Evolutionary conservation across 2,329 filamentous ascomycete species (phyloP).

Genomic region (Elsinoe fawcettii): DNA sequence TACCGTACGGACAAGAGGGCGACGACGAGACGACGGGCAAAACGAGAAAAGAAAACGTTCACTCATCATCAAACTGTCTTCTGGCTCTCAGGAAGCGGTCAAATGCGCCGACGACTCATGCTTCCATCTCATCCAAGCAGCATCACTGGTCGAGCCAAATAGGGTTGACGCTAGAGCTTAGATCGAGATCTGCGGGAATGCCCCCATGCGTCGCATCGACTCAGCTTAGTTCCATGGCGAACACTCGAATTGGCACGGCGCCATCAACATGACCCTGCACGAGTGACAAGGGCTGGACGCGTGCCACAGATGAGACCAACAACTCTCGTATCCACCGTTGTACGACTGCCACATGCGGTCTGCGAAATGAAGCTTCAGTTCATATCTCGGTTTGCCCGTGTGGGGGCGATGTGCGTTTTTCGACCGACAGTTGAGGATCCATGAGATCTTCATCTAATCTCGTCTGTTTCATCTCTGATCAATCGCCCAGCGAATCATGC

Average conservation of each 20-base stretch:
- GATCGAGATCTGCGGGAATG: slow-evolving; percentile 16
- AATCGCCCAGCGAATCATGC: not conserved
- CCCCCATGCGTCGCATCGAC: slow-evolving; percentile 13
- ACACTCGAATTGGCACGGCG: not conserved
- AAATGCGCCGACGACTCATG: slow-evolving; percentile 8
- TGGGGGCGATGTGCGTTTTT: not conserved
- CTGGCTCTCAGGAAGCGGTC: slow-evolving; percentile 1
- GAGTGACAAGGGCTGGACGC: slow-evolving; percentile 1
- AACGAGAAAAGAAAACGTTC: slow-evolving; percentile 1
- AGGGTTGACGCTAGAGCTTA: slow-evolving; percentile 11
- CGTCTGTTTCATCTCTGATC: slow-evolving; percentile 14
- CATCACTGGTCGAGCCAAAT: slow-evolving; percentile 2
- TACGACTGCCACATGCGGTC: not conserved
- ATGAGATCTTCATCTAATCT: slow-evolving; percentile 15
- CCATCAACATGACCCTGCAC: not conserved
- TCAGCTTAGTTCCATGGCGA: slow-evolving; percentile 11
- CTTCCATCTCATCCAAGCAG: slow-evolving; percentile 4
- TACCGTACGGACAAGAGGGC: not conserved
- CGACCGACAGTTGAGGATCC: not conserved
- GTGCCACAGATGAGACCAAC: slow-evolving; percentile 3
- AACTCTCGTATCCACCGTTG: not conserved
- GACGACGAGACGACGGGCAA: not conserved
- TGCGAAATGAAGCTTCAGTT: not conserved
- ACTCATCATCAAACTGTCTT: slow-evolving; percentile 6
- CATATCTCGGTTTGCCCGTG: not conserved